phyloP scores from a whole-genome alignment of 2,329 filamentous ascomycete species.

The Diaporthe capsici region DNA sequence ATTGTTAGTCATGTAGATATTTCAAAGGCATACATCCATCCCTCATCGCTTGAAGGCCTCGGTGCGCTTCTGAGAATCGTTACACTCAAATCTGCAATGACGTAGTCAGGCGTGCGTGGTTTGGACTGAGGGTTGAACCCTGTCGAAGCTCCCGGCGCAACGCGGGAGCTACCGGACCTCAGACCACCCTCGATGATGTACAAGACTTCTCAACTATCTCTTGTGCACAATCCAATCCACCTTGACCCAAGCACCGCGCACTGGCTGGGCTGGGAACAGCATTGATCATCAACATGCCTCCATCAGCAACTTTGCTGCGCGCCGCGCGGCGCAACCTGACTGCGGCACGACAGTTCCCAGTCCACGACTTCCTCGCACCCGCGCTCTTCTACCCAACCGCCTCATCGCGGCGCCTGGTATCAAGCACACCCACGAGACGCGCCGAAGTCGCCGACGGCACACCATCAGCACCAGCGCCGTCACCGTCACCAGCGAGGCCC shows the following conservation, averaged over 20 bases:
- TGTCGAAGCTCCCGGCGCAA: neutral
- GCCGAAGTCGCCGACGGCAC: slow-evolving; percentile 40
- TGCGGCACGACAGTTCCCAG: slow-evolving; percentile 42
- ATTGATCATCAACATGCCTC: slow-evolving; percentile 44
- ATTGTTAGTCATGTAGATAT: slow-evolving; percentile 28
- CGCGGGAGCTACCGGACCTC: slow-evolving; percentile 27
- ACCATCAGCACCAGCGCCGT: neutral
- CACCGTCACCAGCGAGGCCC: slow-evolving; percentile 11
- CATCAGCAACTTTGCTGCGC: slow-evolving; percentile 43
- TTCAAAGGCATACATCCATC: slow-evolving; percentile 5
- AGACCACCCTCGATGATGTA: slow-evolving; percentile 38
- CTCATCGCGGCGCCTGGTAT: slow-evolving; percentile 42
- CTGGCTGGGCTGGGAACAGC: neutral
- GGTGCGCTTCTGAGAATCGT: neutral
- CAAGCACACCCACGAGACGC: slow-evolving; percentile 40
- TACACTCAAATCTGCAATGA: neutral
- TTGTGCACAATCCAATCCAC: neutral
- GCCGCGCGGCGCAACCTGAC: slow-evolving; percentile 43
- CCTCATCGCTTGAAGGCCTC: neutral
- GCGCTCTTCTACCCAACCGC: slow-evolving; percentile 47
- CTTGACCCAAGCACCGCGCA: neutral
- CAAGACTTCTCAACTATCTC: neutral
- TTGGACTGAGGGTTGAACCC: neutral
- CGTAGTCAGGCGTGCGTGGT: accelerated
- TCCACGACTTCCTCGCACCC: slow-evolving; percentile 57